These are phyloP conservation scores for Rhynchosporium agropyri DNA, from an alignment of 2,329 filamentous ascomycete genomes.

Conservation along the genomic window DNA sequence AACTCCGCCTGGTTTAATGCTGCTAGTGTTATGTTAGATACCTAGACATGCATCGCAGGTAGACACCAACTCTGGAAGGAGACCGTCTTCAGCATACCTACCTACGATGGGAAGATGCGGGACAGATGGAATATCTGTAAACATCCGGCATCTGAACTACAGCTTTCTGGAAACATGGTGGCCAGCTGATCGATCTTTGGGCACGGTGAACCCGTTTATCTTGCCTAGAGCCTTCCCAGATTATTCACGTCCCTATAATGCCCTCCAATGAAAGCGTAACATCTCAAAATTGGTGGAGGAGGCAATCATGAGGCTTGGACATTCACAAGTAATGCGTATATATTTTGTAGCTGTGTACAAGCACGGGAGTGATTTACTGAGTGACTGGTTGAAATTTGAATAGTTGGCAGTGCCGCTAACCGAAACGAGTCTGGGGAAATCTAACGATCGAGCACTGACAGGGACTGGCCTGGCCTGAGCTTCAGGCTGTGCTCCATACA, in stretches of 20 bases:
- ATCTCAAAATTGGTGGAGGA: no score
- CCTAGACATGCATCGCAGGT: background rate
- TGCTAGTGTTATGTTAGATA: background rate
- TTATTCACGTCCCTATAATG: no score
- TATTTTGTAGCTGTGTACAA: no score
- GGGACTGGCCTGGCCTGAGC: conserved; percentile 2
- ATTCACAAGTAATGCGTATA: no score
- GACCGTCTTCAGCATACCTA: no score
- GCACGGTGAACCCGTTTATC: background rate
- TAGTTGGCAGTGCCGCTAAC: conserved; percentile 2
- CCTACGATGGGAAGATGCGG: background rate
- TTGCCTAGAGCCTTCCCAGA: no score
- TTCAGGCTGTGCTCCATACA: conserved; percentile 14
- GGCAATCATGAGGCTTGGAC: no score
- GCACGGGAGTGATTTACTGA: no score
- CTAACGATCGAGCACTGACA: background rate
- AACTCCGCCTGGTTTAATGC: conserved; percentile 1
- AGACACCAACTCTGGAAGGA: no score
- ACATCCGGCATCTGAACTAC: no score
- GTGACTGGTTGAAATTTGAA: background rate
- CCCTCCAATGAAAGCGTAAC: no score
- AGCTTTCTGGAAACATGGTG: no score
- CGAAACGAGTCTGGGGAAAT: conserved; percentile 14
- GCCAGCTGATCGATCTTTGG: background rate
- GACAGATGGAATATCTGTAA: background rate